Evolutionary conservation across 305 asterid genomes (phyloP).

Genomic region (Ruellia speciosa): DNA sequence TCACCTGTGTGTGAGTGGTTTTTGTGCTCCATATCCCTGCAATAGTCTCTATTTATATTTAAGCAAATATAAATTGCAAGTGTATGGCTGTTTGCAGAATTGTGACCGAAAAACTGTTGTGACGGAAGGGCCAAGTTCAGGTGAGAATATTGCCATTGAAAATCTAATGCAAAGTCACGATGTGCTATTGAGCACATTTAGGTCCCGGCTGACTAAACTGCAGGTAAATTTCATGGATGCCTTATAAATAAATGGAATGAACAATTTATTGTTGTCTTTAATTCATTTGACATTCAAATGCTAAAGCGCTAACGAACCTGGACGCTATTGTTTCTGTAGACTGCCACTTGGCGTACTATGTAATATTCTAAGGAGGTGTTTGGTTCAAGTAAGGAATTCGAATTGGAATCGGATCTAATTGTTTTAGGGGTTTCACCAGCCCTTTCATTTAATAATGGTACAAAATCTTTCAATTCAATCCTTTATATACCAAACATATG

Average conservation of each 20-base stretch:
- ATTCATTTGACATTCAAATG: not conserved
- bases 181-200: constrained; percentile 54
- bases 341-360: too few relatives aligned
- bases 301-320: too few relatives aligned
- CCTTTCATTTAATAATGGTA: too few relatives aligned
- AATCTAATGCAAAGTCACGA: constrained; percentile 73
- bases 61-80: not conserved
- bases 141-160: constrained; percentile 43
- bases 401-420: too few relatives aligned
- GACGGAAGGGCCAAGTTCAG: constrained; percentile 32
- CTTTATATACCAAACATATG: too few relatives aligned
- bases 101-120: constrained; percentile 25
- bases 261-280: constrained; percentile 4
- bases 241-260: not conserved
- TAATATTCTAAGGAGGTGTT: too few relatives aligned
- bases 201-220: constrained; percentile 84
- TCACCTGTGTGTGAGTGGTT: not conserved
- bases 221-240: constrained; percentile 47
- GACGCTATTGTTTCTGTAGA: too few relatives aligned
- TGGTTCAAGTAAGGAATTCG: too few relatives aligned
- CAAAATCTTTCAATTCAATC: too few relatives aligned
- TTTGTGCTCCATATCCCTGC: not conserved
- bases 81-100: constrained; percentile 22
- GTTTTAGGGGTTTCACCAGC: too few relatives aligned
- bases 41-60: not conserved